Evolutionary conservation across 805 yeast genomes (phyloP).

Genomic region (Lipomyces japonicus): DNA sequence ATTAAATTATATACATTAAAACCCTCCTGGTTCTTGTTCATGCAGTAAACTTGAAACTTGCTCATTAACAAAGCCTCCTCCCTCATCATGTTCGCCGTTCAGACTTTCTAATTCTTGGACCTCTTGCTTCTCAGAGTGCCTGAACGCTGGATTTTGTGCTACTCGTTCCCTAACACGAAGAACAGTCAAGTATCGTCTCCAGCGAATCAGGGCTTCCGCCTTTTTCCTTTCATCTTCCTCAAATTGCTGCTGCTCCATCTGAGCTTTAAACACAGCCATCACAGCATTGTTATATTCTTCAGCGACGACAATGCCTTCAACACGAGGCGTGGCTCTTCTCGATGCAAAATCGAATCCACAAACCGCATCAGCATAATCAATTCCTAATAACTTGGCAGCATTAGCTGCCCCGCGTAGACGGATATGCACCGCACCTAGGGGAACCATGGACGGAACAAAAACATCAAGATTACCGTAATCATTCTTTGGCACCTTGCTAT

Average conservation of each 20-base stretch:
- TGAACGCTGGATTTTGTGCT: conserved; percentile 27
- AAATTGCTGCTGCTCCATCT: conserved; percentile 15
- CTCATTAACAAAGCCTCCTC: too few relatives aligned
- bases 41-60: too few relatives aligned
- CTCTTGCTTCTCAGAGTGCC: conserved; percentile 15
- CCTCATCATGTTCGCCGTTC: conserved; percentile 7
- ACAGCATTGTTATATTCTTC: conserved; percentile 59
- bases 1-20: too few relatives aligned
- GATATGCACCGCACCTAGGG: conserved; percentile 67
- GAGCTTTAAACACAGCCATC: conserved; percentile 39
- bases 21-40: too few relatives aligned
- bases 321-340: conserved; percentile 54
- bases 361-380: conserved; percentile 85
- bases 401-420: conserved; percentile 45
- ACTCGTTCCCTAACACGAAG: conserved; percentile 31
- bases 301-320: conserved; percentile 75
- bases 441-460: conserved; percentile 75
- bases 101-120: too few relatives aligned
- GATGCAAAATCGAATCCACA: conserved; percentile 72
- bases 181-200: conserved; percentile 39
- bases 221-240: conserved; percentile 17
- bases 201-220: conserved; percentile 33
- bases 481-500: conserved; percentile 71
- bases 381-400: conserved; percentile 66
- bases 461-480: conserved; percentile 81